Conservation (phyloP, 2,329 filamentous ascomycete species). For the Macrophomina tecta region DNA sequence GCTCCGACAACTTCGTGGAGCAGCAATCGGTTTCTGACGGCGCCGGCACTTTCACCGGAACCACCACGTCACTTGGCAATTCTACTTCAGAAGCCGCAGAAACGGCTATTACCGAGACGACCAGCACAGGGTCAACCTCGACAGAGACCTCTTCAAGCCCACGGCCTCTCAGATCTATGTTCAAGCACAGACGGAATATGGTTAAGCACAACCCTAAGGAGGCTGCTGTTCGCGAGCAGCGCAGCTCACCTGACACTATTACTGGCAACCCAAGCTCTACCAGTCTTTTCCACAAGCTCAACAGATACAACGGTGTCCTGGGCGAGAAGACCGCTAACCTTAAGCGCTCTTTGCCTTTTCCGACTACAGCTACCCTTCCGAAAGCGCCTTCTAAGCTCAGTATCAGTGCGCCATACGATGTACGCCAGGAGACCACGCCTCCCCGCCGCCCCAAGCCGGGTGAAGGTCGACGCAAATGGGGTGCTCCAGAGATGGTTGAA, state of each 20-base stretch:
- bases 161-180: not conserved
- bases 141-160: not conserved
- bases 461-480: conserved; percentile 10
- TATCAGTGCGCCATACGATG: conserved; percentile 5
- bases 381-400: not conserved
- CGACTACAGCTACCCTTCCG: too few relatives aligned
- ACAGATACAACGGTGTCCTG: not conserved
- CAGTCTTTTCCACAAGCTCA: not conserved
- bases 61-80: not conserved
- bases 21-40: conserved; percentile 6
- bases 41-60: not conserved
- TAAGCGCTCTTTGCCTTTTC: not conserved
- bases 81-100: too few relatives aligned
- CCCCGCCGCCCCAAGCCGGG: conserved; percentile 6
- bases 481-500: not conserved
- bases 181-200: too few relatives aligned
- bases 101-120: not conserved
- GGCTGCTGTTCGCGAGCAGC: too few relatives aligned
- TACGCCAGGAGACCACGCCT: not conserved
- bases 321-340: conserved; percentile 8
- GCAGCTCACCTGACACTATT: too few relatives aligned
- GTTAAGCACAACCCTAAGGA: too few relatives aligned
- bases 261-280: not conserved
- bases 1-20: not conserved
- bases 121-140: not conserved